Evolutionary conservation across 2,329 filamentous ascomycete genomes (phyloP).

Genomic region (Magnaporthiopsis rhizophila): DNA sequence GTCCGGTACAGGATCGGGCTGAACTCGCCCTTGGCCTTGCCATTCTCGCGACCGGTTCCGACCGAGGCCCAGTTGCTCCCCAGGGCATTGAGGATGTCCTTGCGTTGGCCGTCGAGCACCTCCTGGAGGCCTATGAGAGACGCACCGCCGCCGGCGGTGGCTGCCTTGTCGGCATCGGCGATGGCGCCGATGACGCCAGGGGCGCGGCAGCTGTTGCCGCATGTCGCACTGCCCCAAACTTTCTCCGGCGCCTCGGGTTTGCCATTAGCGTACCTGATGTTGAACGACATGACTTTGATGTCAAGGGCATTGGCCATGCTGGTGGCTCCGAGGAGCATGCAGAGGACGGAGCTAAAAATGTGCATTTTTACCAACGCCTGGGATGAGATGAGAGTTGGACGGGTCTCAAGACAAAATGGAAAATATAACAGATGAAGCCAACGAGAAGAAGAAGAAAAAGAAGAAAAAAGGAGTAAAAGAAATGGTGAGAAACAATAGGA

Average conservation of each 20-base stretch:
- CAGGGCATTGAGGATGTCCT: slow-evolving; percentile 33
- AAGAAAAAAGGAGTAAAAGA: neutral
- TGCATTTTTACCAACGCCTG: neutral
- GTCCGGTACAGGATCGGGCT: slow-evolving; percentile 50
- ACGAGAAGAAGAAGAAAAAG: neutral
- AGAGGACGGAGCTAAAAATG: neutral
- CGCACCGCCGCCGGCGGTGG: slow-evolving; percentile 21
- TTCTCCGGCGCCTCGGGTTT: slow-evolving; percentile 48
- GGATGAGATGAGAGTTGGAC: neutral
- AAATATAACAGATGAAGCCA: neutral
- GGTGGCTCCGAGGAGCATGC: neutral
- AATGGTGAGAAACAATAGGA: neutral
- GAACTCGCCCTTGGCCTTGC: slow-evolving; percentile 47
- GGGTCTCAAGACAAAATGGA: neutral
- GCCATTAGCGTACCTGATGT: slow-evolving; percentile 24
- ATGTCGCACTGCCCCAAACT: neutral
- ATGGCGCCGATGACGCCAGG: neutral
- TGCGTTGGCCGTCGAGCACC: slow-evolving; percentile 35
- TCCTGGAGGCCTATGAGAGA: slow-evolving; percentile 41
- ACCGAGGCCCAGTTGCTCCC: slow-evolving; percentile 31
- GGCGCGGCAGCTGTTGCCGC: neutral
- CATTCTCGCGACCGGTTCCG: slow-evolving; percentile 40
- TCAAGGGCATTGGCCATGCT: neutral
- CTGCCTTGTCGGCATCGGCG: slow-evolving; percentile 3
- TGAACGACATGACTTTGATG: slow-evolving; percentile 3